Conservation (phyloP, 306 rosid species). For the Prunus dulcis region DNA sequence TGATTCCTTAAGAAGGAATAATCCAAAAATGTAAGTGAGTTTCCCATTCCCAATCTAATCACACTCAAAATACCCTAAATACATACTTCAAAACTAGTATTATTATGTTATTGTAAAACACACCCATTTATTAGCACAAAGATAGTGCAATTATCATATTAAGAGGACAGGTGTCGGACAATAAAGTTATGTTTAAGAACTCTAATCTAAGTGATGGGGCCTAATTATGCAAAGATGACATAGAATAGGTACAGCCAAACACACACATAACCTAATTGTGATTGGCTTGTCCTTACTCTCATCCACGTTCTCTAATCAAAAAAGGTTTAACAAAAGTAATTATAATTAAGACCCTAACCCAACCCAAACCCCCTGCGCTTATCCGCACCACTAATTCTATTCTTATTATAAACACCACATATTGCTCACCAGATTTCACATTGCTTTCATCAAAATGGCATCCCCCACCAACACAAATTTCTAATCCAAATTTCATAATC, state of each 20-base stretch:
- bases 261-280: slow-evolving; percentile 39
- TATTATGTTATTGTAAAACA: slow-evolving; percentile 2
- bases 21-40: too few species aligned
- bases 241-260: slow-evolving; percentile 26
- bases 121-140: slow-evolving; percentile 6
- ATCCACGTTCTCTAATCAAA: slow-evolving; percentile 27
- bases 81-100: too few species aligned
- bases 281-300: slow-evolving; percentile 53
- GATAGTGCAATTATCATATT: not conserved
- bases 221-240: slow-evolving; percentile 21
- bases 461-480: not conserved
- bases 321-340: slow-evolving; percentile 8
- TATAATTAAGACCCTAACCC: not conserved
- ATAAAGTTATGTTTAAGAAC: slow-evolving; percentile 27
- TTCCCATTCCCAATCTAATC: too few species aligned
- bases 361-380: slow-evolving; percentile 8
- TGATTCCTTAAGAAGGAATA: too few species aligned
- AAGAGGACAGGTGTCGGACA: slow-evolving; percentile 34
- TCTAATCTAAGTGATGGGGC: not conserved
- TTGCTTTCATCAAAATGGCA: slow-evolving; percentile 5
- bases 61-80: too few species aligned
- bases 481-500: not conserved
- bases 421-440: not conserved
- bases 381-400: slow-evolving; percentile 31
- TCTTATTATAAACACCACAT: not conserved